A percentile compares a stretch with the other conserved stretches of the same genome.
Conservation (phyloP, 1,284 basidiomycete species). For the Schizophyllum amplum region DNA sequence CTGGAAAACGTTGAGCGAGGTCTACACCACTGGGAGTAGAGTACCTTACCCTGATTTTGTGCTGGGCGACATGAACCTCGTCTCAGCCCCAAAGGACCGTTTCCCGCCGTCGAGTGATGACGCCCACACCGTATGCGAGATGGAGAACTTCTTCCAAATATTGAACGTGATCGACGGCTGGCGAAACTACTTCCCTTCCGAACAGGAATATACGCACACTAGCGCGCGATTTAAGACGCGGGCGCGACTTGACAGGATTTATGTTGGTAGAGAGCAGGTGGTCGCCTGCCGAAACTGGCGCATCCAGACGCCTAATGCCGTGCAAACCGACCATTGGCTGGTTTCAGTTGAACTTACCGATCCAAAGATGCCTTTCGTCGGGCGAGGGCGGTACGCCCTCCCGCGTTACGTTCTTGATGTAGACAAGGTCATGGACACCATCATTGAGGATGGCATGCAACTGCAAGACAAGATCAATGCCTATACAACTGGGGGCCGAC, state of each 20-base stretch:
- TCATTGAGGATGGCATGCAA: neutral
- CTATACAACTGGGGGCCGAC: neutral
- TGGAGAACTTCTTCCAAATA: conserved; percentile 5
- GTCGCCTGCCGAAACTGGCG: conserved; percentile 5
- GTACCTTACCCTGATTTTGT: conserved; percentile 4
- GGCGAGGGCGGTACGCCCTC: conserved; percentile 11
- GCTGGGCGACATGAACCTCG: conserved; percentile 6
- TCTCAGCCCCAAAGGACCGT: conserved; percentile 1
- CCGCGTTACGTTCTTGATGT: conserved; percentile 1
- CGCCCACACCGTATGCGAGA: neutral
- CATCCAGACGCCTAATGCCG: neutral
- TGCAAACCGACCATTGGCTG: conserved; percentile 9
- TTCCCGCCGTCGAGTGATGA: conserved; percentile 1
- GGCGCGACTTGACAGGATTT: neutral
- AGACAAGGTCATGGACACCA: neutral
- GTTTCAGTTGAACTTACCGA: conserved; percentile 1
- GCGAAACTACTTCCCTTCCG: neutral
- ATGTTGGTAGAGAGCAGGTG: neutral
- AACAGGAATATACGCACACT: neutral
- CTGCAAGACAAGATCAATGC: neutral
- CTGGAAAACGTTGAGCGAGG: conserved; percentile 3
- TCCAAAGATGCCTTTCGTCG: conserved; percentile 4
- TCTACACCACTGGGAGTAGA: neutral
- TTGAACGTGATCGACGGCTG: neutral
- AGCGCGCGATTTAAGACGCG: neutral